A percentile compares a stretch with the other conserved stretches of the same genome.
phyloP scores from a whole-genome alignment of 1,284 basidiomycete genomes.

The Ustilago vetiveriae region DNA sequence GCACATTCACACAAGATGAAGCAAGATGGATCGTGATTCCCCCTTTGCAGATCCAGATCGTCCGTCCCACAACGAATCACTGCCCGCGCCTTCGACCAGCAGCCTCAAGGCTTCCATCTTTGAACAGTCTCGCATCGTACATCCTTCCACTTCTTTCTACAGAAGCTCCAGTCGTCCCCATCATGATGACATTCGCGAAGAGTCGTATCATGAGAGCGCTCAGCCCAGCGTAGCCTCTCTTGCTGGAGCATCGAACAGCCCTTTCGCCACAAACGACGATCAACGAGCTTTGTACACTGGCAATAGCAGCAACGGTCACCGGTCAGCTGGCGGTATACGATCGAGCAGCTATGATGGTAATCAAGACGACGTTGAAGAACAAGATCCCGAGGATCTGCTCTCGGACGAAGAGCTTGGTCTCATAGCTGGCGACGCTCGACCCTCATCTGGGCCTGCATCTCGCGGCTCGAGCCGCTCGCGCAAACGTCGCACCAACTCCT shows the following conservation, averaged over 20 bases:
- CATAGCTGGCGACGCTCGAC: constrained; percentile 15
- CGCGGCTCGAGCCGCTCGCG: constrained; percentile 21
- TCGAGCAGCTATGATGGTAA: background rate
- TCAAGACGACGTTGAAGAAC: constrained; percentile 27
- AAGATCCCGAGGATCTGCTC: constrained; percentile 35
- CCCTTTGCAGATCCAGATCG: constrained; percentile 47
- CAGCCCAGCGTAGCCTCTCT: constrained; percentile 13
- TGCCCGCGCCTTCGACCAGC: constrained; percentile 2
- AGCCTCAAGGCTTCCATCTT: constrained; percentile 46
- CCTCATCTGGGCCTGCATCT: constrained; percentile 1
- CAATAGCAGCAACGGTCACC: background rate
- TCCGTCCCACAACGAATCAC: constrained; percentile 3
- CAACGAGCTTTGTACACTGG: background rate
- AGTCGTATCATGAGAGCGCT: constrained; percentile 19
- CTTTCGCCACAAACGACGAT: background rate
- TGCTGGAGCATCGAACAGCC: background rate
- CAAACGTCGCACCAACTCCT: constrained; percentile 10
- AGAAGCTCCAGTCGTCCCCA: constrained; percentile 13
- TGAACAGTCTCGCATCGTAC: constrained; percentile 47
- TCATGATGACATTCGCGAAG: constrained; percentile 33
- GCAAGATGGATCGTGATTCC: constrained; percentile 41
- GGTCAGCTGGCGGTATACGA: background rate
- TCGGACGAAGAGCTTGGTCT: constrained; percentile 43
- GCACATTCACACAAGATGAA: constrained; percentile 7
- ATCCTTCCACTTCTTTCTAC: constrained; percentile 38